phyloP scores from a whole-genome alignment of 2,329 filamentous ascomycete genomes.

The Talaromyces sp. region DNA sequence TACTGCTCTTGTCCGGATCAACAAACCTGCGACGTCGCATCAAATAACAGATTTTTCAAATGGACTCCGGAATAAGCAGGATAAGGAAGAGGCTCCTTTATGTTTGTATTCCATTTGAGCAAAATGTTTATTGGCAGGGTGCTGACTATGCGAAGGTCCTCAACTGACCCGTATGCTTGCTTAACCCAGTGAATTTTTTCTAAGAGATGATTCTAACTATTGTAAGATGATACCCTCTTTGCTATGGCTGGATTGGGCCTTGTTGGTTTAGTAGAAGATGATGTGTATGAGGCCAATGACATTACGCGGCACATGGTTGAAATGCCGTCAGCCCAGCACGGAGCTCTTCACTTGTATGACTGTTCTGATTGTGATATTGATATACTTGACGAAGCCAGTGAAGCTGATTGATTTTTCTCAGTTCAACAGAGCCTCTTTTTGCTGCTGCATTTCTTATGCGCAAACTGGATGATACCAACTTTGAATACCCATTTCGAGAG shows the following conservation, averaged over 20 bases:
- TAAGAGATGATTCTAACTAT: neutral
- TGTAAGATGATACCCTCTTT: constrained; percentile 30
- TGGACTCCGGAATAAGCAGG: constrained; percentile 11
- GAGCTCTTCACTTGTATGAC: constrained; percentile 31
- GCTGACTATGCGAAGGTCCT: constrained; percentile 11
- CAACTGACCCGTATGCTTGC: constrained; percentile 18
- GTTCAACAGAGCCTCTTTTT: constrained; percentile 30
- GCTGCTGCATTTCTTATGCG: constrained; percentile 30
- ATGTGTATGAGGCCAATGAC: constrained; percentile 25
- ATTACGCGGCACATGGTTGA: constrained; percentile 29
- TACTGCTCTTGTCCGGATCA: constrained; percentile 19
- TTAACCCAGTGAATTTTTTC: constrained; percentile 1
- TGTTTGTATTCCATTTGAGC: constrained; percentile 15
- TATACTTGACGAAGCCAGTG: neutral
- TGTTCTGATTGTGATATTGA: neutral
- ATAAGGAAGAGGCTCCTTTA: constrained; percentile 14
- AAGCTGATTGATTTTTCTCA: constrained; percentile 6
- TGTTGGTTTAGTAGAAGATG: constrained; percentile 26
- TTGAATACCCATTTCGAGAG: constrained; percentile 30
- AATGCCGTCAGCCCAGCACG: constrained; percentile 31
- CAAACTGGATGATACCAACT: constrained; percentile 27
- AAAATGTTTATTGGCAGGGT: neutral
- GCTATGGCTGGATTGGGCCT: constrained; percentile 31
- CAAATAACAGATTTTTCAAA: constrained; percentile 22
- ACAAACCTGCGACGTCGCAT: constrained; percentile 20